phyloP scores from a whole-genome alignment of 1,284 basidiomycete genomes.

The Irpex sp. region DNA sequence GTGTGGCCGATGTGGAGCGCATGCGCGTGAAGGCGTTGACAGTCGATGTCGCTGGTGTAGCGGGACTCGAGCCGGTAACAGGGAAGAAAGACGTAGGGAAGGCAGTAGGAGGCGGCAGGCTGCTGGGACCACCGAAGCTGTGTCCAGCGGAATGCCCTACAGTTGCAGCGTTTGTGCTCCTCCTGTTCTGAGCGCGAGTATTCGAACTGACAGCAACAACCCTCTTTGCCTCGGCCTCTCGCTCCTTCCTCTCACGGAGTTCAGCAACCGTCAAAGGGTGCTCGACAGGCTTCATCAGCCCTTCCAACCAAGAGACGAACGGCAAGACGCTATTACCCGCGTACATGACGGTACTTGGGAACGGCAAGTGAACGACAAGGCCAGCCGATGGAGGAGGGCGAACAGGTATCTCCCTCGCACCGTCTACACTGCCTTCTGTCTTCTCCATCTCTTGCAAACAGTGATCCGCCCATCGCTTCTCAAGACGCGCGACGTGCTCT shows the following conservation, averaged over 20 bases:
- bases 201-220: slow-evolving; percentile 3
- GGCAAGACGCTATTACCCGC: slow-evolving; percentile 48
- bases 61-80: slow-evolving; percentile 8
- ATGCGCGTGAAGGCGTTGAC: slow-evolving; percentile 22
- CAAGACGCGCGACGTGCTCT: slow-evolving; percentile 62
- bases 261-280: slow-evolving; percentile 19
- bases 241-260: slow-evolving; percentile 8
- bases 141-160: slow-evolving; percentile 8
- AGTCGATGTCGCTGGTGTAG: not conserved
- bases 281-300: slow-evolving; percentile 46
- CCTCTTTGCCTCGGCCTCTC: slow-evolving; percentile 1
- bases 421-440: slow-evolving; percentile 18
- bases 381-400: slow-evolving; percentile 68
- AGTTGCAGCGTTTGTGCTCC: slow-evolving; percentile 13
- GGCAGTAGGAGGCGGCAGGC: slow-evolving; percentile 26
- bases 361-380: slow-evolving; percentile 69
- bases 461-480: slow-evolving; percentile 54
- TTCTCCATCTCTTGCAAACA: slow-evolving; percentile 23
- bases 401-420: slow-evolving; percentile 34
- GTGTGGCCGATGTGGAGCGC: slow-evolving; percentile 29
- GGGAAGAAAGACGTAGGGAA: slow-evolving; percentile 28
- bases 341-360: slow-evolving; percentile 61
- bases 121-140: slow-evolving; percentile 24
- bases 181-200: not conserved
- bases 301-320: slow-evolving; percentile 59